phyloP scores from a whole-genome alignment of 1,284 basidiomycete species.

The Ganoderma multipileum region DNA sequence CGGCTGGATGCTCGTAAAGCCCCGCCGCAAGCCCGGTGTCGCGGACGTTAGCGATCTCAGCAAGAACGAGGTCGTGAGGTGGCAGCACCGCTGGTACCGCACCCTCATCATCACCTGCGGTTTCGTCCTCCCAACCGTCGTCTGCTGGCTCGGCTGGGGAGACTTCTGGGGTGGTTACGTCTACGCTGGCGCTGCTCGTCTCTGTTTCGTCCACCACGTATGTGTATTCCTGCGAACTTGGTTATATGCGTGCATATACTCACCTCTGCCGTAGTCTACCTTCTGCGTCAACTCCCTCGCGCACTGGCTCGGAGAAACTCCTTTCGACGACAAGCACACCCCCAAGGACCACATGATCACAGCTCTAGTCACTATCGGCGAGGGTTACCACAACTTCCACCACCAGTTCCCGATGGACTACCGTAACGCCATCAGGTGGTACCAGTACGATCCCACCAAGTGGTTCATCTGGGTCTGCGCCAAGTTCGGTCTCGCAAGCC shows the following conservation, averaged over 20 bases:
- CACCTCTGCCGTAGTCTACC: conserved; percentile 65
- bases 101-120: conserved; percentile 76
- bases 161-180: conserved; percentile 88
- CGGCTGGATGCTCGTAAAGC: conserved; percentile 95
- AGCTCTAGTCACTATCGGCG: conserved; percentile 88
- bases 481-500: conserved; percentile 78
- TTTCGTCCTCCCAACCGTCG: conserved; percentile 76
- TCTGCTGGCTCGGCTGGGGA: conserved; percentile 85
- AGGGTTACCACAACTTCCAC: conserved; percentile 98
- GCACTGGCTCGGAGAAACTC: conserved; percentile 92
- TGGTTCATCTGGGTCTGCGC: conserved; percentile 86
- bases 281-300: conserved; percentile 97
- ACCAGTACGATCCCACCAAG: conserved; percentile 90
- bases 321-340: conserved; percentile 97
- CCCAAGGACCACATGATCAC: conserved; percentile 89
- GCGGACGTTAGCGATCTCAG: conserved; percentile 89
- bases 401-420: conserved; percentile 96
- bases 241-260: conserved; percentile 13
- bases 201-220: conserved; percentile 91
- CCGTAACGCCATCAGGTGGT: conserved; percentile 93
- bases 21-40: conserved; percentile 85
- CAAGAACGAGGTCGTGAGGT: conserved; percentile 79
- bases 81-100: conserved; percentile 89
- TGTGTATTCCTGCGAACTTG: conserved; percentile 38
- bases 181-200: conserved; percentile 84